Base-by-base conservation (phyloP, 305 asterid genomes). In the Andrographis paniculata region DNA sequence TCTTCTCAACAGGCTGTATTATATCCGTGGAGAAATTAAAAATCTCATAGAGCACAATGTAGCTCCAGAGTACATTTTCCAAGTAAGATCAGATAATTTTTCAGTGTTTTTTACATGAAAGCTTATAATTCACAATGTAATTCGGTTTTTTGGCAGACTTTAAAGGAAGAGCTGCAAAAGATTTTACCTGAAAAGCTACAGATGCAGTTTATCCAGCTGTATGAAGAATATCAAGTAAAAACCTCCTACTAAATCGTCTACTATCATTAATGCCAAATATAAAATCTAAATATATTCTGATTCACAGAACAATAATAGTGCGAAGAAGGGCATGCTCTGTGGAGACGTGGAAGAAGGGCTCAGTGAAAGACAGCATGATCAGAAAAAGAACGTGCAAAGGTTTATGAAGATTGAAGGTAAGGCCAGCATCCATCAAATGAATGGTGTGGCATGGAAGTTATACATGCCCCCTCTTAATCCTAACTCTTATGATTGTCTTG, bases 321-420 rank as follows among this genome's bases (percentile, higher is more conserved):
- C 46, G 22, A 68, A 58, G 66, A 63, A 60, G 56, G 50, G 52
- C 59, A 39, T 58, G 28, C 17, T 53, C 38, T 44, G 55, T 18
- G 55, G 59, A 46, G 59, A 45, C 31, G 65, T 59, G 55, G 62
- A 36, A 51, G 79, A 63, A 62, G 77, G 66, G 61, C 43, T 52
- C 11, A 52, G 70, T 46, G 66, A 64, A 44, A 62, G 68, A 55
- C 72, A 62, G 55, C 55, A 69, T 22, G 82, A 77, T 64, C 78
- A 80, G 61, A 63, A 76, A 62, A 68, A 59, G 69, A 76, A 70
- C 44, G 76, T 86, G 51, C 87, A 75, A 24, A 82, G 80, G 50
- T 86, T 86, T 71, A 79, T 82, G 93, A 73, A 72, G 65, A 82
- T 86, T 48, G 96, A 86, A 79, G 96, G 96, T 82, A 69, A 66